Base-by-base conservation (phyloP, 1,284 basidiomycete species). In the Volvariella surrecta region DNA sequence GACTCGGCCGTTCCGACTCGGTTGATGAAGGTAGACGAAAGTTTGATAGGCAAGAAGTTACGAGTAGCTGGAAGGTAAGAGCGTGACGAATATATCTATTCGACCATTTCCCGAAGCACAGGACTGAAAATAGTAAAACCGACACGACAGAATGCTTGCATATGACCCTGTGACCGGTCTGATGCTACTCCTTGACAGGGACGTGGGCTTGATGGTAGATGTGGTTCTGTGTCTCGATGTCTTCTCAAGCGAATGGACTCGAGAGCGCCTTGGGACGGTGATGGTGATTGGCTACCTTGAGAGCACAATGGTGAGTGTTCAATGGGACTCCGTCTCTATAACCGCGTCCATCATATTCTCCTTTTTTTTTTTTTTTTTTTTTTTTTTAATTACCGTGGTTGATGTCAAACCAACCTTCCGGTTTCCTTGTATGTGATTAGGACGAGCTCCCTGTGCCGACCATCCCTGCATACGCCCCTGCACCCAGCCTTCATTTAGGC, bases 261-360 rank as follows among this genome's bases (percentile, higher is more conserved):
- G 64, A 42, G 76, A 81, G 48, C 63, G 61, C n/a, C 64, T 74
- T 49, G 59, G 63, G 46, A 63, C 63, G 28, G 58, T 79, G 31
- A 70, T 73, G 60, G 69, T 68, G 15, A 56, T 81, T 40, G 79
- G 79, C 18, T 66, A 77, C 55, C 58, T 81, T 42, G 78, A 82
- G 52, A 54, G 55, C 24, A 55, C 57, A 44, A 53, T 61, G 50
- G 73, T 75, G 55, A 55, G 70, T 54, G 21, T 30, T 39, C 10
- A 32, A 30, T 38, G n/a, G n/a, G n/a, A n/a, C n/a, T 45, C 46
- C 21, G n/a, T 31, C 32, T 10, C 37, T 42, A 18, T 37, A 24
- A n/a, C n/a, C n/a, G n/a, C n/a, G n/a, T n/a, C n/a, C n/a, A n/a
- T n/a, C n/a, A n/a, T n/a, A n/a, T n/a, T n/a, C n/a, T n/a, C n/a